These are phyloP conservation scores for Casuarina glauca DNA, from an alignment of 306 rosid genomes.

Conservation along the genomic window DNA sequence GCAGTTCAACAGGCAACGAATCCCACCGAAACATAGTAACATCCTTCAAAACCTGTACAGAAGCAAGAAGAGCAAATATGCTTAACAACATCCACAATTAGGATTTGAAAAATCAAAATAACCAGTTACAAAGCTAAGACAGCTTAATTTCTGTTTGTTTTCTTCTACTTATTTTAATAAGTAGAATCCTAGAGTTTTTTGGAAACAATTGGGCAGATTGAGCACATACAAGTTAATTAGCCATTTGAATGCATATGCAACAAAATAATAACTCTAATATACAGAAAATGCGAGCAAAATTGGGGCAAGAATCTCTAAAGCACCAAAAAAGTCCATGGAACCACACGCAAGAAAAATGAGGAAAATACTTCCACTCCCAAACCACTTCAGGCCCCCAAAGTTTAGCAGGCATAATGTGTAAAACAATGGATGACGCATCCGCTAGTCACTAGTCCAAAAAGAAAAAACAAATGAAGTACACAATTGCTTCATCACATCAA, in stretches of 20 bases:
- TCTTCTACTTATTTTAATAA: too few species aligned
- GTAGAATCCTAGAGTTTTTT: too few species aligned
- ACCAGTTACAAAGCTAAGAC: neutral
- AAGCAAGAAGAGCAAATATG: neutral
- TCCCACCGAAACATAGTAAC: slow-evolving; percentile 97
- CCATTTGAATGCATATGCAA: neutral
- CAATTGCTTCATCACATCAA: too few species aligned
- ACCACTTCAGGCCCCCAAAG: too few species aligned
- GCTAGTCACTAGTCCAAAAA: too few species aligned
- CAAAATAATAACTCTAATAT: neutral
- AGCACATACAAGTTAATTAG: neutral
- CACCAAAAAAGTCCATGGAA: too few species aligned
- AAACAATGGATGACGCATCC: too few species aligned
- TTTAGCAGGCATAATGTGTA: too few species aligned
- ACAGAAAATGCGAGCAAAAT: neutral
- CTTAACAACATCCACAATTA: neutral
- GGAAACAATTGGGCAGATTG: too few species aligned
- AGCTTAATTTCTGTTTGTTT: neutral
- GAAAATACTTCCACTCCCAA: too few species aligned
- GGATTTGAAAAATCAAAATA: neutral
- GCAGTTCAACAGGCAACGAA: slow-evolving; percentile 93
- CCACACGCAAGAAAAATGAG: too few species aligned
- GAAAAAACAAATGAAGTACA: too few species aligned
- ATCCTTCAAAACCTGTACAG: slow-evolving; percentile 84
- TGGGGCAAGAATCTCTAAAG: neutral